phyloP scores from a whole-genome alignment of 208 protist species.

The Willaertia magna region DNA sequence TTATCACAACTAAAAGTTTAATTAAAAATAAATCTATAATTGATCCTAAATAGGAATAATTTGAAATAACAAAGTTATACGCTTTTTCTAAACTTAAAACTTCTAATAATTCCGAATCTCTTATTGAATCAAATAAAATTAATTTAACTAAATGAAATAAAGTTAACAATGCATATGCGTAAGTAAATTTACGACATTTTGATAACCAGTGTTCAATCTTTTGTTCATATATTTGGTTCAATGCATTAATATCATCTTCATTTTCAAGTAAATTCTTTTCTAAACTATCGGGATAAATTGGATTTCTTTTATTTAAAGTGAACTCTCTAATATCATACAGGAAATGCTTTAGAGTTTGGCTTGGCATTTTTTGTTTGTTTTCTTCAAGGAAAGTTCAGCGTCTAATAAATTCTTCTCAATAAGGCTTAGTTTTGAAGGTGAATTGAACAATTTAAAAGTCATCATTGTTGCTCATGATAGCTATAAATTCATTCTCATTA shows the following conservation, averaged over 20 bases:
- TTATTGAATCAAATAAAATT: not conserved
- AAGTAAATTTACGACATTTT: not conserved
- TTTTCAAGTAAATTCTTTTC: not conserved
- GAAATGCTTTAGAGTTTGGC: not conserved
- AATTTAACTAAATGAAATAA: not conserved
- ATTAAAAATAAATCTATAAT: not conserved
- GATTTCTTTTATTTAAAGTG: not conserved
- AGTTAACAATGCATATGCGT: not conserved
- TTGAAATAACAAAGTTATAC: not conserved
- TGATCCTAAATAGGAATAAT: not conserved
- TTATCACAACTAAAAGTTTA: not conserved
- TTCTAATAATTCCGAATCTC: not conserved
- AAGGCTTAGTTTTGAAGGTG: too few relatives aligned
- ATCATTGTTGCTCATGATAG: conserved; percentile 83
- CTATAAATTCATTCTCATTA: conserved; percentile 80
- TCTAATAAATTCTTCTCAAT: too few relatives aligned
- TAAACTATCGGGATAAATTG: not conserved
- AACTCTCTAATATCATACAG: not conserved
- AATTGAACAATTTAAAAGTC: conserved; percentile 51
- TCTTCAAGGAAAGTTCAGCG: too few relatives aligned
- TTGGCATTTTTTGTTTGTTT: not conserved
- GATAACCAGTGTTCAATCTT: not conserved
- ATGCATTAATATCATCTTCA: not conserved
- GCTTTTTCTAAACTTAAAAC: not conserved
- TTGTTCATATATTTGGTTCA: not conserved